Base-by-base conservation (phyloP, 495 filamentous ascomycete genomes). In the Amorphotheca resinae region DNA sequence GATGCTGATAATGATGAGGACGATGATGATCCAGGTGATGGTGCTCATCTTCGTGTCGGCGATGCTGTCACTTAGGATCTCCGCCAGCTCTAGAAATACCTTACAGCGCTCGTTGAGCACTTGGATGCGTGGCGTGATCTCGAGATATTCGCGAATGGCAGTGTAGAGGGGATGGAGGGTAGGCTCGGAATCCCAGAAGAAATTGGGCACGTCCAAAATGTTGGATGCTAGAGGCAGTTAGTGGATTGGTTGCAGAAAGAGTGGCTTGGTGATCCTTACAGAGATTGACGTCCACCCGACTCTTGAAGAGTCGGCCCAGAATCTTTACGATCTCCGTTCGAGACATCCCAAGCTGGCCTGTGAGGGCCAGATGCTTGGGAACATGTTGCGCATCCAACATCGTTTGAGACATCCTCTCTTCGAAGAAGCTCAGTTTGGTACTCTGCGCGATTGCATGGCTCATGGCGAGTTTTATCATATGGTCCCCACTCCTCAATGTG, bases 381-480 rank as follows among this genome's bases (percentile, higher is more conserved):
- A 99, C 79, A 56, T 94, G 76, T 62, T 95, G 87, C 9, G 89
- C 91, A 46, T 93, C 80, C 1, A 72, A 60, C 89, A 96, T 96
- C 9, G 93, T 95, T 45, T 82, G 74, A 23, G 82, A 81, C 91
- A 96, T 99, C 43, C 83, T 76, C 62, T 93, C 93, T 59, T 99
- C 91, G 55, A 99, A 99, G 65, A 89, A 87, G 54, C 80, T 87
- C 32, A 99, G 71, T 58, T 95, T 96, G 6, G 91, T 99, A 61
- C 87, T 95, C 61, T 99, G 91, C 3, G 87, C 85, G 48, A 99
- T 95, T 34, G 87, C 93, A 58, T 99, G 93, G 52, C 80, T 86
- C 64, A 99, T 99, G 9, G 87, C 84, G 3, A 99, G 70, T 62
- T 95, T 95, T 56, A 96, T 91, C 91, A 96, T 96, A 66, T 96